These are phyloP conservation scores for Coniochaeta sp. DNA, from an alignment of 2,329 filamentous ascomycete species.

Conservation along the genomic window DNA sequence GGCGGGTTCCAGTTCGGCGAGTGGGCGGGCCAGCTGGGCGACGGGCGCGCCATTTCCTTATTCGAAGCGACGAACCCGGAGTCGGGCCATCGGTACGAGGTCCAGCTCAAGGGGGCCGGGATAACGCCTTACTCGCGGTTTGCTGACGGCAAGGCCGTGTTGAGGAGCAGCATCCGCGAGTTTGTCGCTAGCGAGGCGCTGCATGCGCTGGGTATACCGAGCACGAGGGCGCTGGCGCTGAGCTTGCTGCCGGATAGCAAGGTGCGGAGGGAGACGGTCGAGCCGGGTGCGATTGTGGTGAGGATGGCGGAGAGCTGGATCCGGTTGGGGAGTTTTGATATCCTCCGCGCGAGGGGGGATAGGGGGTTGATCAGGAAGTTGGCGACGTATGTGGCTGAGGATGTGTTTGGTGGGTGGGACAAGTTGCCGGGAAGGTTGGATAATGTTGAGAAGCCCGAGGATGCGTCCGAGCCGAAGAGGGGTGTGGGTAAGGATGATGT, in stretches of 20 bases:
- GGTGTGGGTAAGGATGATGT: constrained; percentile 50
- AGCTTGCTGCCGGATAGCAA: constrained; percentile 66
- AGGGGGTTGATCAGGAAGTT: constrained; percentile 65
- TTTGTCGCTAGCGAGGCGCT: constrained; percentile 88
- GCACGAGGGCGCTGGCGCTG: constrained; percentile 78
- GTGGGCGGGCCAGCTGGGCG: constrained; percentile 94
- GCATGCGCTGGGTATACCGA: constrained; percentile 77
- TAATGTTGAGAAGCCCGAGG: constrained; percentile 41
- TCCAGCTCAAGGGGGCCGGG: constrained; percentile 92
- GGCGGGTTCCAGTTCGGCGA: constrained; percentile 75
- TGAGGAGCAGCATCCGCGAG: constrained; percentile 88
- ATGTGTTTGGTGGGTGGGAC: constrained; percentile 85
- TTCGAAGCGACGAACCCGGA: constrained; percentile 78
- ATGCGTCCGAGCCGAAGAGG: constrained; percentile 30
- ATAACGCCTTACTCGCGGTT: constrained; percentile 93
- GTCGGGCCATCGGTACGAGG: constrained; percentile 70
- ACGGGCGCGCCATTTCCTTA: constrained; percentile 87
- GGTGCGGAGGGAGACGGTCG: constrained; percentile 71
- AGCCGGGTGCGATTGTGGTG: constrained; percentile 88
- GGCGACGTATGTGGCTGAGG: constrained; percentile 76
- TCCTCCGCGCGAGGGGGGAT: constrained; percentile 78
- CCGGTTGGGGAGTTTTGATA: constrained; percentile 89
- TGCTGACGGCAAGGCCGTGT: constrained; percentile 88
- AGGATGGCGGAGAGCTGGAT: constrained; percentile 91
- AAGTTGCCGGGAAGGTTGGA: constrained; percentile 59